phyloP scores from a whole-genome alignment of 176 grass and related monocot genomes.

The Dendrocalamus sinicus region DNA sequence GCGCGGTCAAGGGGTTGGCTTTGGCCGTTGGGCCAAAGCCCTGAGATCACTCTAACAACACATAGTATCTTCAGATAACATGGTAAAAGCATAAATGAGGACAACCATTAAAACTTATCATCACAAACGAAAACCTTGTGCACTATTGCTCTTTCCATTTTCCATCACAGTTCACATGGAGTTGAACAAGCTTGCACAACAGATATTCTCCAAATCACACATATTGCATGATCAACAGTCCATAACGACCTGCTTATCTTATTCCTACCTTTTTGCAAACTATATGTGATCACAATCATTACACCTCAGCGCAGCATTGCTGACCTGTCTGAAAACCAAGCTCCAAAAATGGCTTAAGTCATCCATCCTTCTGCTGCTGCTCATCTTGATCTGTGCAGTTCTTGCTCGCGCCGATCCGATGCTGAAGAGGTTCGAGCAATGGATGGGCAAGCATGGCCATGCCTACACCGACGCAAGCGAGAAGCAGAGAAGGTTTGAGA shows the following conservation, averaged over 20 bases:
- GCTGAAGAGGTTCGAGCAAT: slow-evolving; percentile 55
- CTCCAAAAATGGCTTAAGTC: slow-evolving; percentile 28
- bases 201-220: slow-evolving; percentile 39
- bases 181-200: slow-evolving; percentile 46
- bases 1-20: too few relatives aligned
- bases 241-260: slow-evolving; percentile 34
- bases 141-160: slow-evolving; percentile 37
- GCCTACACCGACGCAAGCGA: slow-evolving; percentile 44
- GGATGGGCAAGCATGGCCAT: slow-evolving; percentile 60
- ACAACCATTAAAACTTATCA: background rate
- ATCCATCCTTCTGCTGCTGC: background rate
- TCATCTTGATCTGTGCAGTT: background rate
- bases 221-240: slow-evolving; percentile 34
- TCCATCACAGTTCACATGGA: slow-evolving; percentile 42
- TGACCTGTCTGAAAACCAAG: background rate
- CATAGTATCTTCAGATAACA: slow-evolving; percentile 8
- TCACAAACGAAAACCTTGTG: slow-evolving; percentile 23
- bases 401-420: background rate
- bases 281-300: slow-evolving; percentile 19
- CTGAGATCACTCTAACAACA: too few relatives aligned
- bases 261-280: background rate
- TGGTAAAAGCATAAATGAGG: background rate
- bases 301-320: slow-evolving; percentile 15
- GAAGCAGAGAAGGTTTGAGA: slow-evolving; percentile 56
- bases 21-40: too few relatives aligned